Base-by-base conservation (phyloP, 257 asterid species). In the Solanum sparsipilum region DNA sequence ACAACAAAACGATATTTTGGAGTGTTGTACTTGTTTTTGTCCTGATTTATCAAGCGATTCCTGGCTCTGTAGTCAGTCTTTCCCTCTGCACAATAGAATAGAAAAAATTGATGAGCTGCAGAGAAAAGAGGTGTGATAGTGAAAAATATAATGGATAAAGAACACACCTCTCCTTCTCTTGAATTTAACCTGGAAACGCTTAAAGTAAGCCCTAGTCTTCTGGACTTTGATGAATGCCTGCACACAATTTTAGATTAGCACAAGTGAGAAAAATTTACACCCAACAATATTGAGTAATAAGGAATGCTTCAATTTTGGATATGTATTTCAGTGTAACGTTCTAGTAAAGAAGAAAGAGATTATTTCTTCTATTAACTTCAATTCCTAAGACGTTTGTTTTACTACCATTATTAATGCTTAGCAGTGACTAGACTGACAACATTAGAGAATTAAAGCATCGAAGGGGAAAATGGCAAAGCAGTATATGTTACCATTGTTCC, bases 41-140 rank as follows among this genome's bases (percentile, higher is more conserved):
- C 98, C 95, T 95, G 98, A 71, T 95, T 95, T 89, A 94, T 95
- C 92, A 95, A 74, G 35, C 96, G 94, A 82, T 92, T 95, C 90
- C 98, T 94, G 2, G 98, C 98, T 44, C 98, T 83, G 34, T 94
- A 95, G 89, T 95, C 98, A 10, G 98, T 95, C 94, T 95, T 94
- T 16, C 98, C 98, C 95, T 93, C 98, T 95, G 90, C 87, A 88
- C 46, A 67, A 63, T 7, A 84, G 18, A 35, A 38, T 6, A 52
- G 10, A 56, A 56, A 63, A 89, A 67, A 4, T 39, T 39, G 15
- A 87, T 21, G 46, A 68, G 34, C 31, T 31, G 23, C 52, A 4
- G 65, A 36, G 13, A 6, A 31, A 38, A 31, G 56, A 35, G 20
- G 36, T 87, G 6, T 39, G 65, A 85, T 25, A 25, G 25, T 5